phyloP scores from a whole-genome alignment of 1,284 basidiomycete species.

The Porodaedalea pini region DNA sequence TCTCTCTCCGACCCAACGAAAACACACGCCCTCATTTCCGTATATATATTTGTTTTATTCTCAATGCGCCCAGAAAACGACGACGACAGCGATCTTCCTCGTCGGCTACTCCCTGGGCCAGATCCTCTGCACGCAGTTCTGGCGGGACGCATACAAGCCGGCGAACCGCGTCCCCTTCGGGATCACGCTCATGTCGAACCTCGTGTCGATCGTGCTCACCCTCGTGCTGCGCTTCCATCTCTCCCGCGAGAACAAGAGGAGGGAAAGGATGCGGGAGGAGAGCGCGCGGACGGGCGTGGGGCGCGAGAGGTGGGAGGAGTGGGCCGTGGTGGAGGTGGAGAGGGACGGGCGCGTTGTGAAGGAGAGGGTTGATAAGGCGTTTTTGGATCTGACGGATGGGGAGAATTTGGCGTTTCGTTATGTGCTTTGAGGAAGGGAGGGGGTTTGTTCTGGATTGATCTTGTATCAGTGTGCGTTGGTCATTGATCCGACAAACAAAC shows the following conservation, averaged over 20 bases:
- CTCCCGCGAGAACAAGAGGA: conserved; percentile 27
- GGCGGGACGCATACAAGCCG: conserved; percentile 27
- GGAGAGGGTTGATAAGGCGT: conserved; percentile 24
- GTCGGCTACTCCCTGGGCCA: conserved; percentile 31
- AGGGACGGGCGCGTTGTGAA: conserved; percentile 23
- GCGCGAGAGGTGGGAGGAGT: conserved; percentile 25
- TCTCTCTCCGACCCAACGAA: too few species aligned
- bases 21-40: too few species aligned
- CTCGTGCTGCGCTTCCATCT: conserved; percentile 25
- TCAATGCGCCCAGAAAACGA: conserved; percentile 23
- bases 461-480: background rate
- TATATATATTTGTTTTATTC: background rate
- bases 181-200: conserved; percentile 27
- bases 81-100: conserved; percentile 31
- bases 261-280: conserved; percentile 24
- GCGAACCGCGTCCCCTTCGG: conserved; percentile 27
- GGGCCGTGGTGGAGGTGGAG: conserved; percentile 26
- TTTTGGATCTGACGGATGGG: conserved; percentile 28
- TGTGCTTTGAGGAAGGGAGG: conserved; percentile 21
- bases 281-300: conserved; percentile 13
- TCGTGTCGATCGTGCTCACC: conserved; percentile 24
- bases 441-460: background rate
- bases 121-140: conserved; percentile 30
- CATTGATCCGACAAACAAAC: too few species aligned
- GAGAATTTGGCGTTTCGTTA: conserved; percentile 28